Conservation (phyloP, 768 basidiomycete species). For the Cyclocybe cylindracea region DNA sequence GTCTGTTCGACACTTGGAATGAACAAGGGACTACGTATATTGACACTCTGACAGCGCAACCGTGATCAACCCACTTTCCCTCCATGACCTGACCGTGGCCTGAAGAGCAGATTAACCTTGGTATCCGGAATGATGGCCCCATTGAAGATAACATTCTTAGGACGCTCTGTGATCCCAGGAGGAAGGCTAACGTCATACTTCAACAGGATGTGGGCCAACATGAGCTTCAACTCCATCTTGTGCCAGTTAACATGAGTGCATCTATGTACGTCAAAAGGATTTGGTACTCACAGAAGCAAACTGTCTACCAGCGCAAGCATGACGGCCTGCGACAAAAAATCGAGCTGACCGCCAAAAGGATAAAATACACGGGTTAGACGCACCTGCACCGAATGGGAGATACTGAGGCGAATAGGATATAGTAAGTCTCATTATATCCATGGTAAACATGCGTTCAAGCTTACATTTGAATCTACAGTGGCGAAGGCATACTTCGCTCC, state of each 20-base stretch:
- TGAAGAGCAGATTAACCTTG: slow-evolving; percentile 33
- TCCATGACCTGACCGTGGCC: slow-evolving; percentile 14
- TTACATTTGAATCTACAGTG: slow-evolving; percentile 33
- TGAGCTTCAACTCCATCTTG: slow-evolving; percentile 38
- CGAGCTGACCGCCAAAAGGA: background rate
- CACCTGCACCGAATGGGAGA: slow-evolving; percentile 41
- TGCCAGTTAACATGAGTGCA: background rate
- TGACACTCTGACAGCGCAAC: background rate
- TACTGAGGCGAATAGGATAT: slow-evolving; percentile 20
- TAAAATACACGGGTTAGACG: background rate
- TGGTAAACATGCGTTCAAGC: slow-evolving; percentile 7
- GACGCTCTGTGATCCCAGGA: slow-evolving; percentile 22
- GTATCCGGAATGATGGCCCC: slow-evolving; percentile 33
- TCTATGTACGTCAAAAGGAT: background rate
- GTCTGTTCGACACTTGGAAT: too few species aligned
- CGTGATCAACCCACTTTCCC: background rate
- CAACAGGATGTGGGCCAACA: slow-evolving; percentile 35
- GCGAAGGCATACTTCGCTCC: slow-evolving; percentile 36
- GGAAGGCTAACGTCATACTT: slow-evolving; percentile 32
- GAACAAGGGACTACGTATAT: too few species aligned
- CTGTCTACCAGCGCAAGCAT: slow-evolving; percentile 37
- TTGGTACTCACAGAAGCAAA: slow-evolving; percentile 33
- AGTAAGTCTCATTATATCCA: slow-evolving; percentile 1
- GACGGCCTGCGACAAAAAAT: slow-evolving; percentile 25
- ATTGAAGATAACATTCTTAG: slow-evolving; percentile 32